A percentile compares a stretch with the other conserved stretches of the same genome.
Conservation (phyloP, 2,329 filamentous ascomycete species). For the Trichoderma brevicompactum region DNA sequence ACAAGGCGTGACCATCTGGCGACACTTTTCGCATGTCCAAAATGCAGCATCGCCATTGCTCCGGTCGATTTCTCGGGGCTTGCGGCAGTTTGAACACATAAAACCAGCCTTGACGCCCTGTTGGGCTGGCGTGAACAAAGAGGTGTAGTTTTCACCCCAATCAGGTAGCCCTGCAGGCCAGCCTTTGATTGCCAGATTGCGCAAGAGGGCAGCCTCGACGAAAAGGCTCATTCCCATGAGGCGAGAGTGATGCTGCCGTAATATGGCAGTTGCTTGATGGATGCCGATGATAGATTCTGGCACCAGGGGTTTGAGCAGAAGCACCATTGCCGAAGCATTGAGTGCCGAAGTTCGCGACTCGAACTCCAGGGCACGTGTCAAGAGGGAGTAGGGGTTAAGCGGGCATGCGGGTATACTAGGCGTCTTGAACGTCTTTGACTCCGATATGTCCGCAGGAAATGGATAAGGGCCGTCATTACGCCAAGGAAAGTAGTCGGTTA, state of each 20-base stretch:
- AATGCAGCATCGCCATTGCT: constrained; percentile 50
- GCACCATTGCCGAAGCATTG: constrained; percentile 63
- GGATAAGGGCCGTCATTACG: constrained; percentile 60
- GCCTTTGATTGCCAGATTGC: constrained; percentile 63
- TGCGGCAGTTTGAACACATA: constrained; percentile 60
- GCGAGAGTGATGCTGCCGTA: constrained; percentile 63
- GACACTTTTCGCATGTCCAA: constrained; percentile 64
- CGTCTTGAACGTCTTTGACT: constrained; percentile 24
- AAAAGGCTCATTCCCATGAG: constrained; percentile 64
- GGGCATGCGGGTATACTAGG: constrained; percentile 41
- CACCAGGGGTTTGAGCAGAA: constrained; percentile 62
- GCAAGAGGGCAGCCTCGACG: constrained; percentile 62
- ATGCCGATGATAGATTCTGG: constrained; percentile 59
- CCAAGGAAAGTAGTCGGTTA: constrained; percentile 65
- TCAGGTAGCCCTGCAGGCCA: constrained; percentile 56
- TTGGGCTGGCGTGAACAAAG: constrained; percentile 59
- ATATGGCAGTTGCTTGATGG: constrained; percentile 59
- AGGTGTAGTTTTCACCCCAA: constrained; percentile 60
- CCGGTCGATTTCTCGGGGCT: constrained; percentile 59
- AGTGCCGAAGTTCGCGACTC: constrained; percentile 61
- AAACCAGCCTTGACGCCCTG: constrained; percentile 59
- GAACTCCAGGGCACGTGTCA: constrained; percentile 59
- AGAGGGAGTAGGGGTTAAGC: constrained; percentile 59
- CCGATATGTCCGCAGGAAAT: constrained; percentile 43
- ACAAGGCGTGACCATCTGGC: constrained; percentile 57